Evolutionary conservation across 257 asterid genomes (phyloP).

Genomic region (Primulina huaijiensis): DNA sequence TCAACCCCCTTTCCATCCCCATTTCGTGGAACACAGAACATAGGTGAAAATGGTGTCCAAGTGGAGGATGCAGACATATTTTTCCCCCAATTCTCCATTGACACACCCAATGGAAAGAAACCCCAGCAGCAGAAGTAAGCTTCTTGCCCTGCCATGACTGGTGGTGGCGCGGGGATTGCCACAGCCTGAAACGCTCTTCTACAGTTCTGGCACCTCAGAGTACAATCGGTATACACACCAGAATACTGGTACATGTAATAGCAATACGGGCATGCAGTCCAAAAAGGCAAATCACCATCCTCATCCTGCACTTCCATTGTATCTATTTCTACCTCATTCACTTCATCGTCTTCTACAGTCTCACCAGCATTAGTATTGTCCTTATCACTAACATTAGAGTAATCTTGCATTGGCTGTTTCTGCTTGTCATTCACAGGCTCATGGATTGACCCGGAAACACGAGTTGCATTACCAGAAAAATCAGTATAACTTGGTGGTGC

Average conservation of each 20-base stretch:
- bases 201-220: conserved; percentile 64
- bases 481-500: conserved; percentile 18
- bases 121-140: conserved; percentile 78
- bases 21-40: conserved; percentile 43
- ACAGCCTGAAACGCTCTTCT: conserved; percentile 63
- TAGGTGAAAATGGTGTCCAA: conserved; percentile 78
- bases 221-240: conserved; percentile 43
- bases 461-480: conserved; percentile 23
- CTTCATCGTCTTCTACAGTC: conserved; percentile 21
- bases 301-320: conserved; percentile 15
- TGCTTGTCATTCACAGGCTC: conserved; percentile 22
- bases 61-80: conserved; percentile 28
- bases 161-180: conserved; percentile 58
- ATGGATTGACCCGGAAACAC: conserved; percentile 22
- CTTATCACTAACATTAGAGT: conserved; percentile 17
- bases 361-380: conserved; percentile 17
- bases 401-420: conserved; percentile 15
- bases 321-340: conserved; percentile 25
- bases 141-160: conserved; percentile 47
- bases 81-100: conserved; percentile 44
- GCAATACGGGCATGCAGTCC: conserved; percentile 86
- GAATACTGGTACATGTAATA: conserved; percentile 64
- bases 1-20: conserved; percentile 30
- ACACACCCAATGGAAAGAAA: conserved; percentile 54
- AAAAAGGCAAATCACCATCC: conserved; percentile 35